A percentile compares a stretch with the other conserved stretches of the same genome.
phyloP scores from a whole-genome alignment of 768 basidiomycete genomes.

The Termitomyces sp. region DNA sequence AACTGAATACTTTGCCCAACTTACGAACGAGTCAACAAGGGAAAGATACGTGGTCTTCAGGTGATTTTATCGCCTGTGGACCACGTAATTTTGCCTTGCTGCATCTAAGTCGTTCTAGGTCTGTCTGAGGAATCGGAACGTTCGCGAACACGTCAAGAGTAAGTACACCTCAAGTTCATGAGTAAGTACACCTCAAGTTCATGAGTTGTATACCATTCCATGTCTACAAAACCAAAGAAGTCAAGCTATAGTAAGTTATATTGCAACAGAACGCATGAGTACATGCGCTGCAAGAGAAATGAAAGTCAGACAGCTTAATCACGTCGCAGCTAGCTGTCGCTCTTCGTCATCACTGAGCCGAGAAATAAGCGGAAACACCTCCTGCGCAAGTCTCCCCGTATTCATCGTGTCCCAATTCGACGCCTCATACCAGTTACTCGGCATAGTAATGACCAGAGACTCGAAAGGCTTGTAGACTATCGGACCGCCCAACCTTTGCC shows the following conservation, averaged over 20 bases:
- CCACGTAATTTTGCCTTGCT: slow-evolving; percentile 10
- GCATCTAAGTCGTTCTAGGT: slow-evolving; percentile 9
- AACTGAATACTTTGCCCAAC: background rate
- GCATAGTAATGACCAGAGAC: background rate
- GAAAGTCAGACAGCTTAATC: background rate
- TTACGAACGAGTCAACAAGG: slow-evolving; percentile 9
- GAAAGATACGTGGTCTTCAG: slow-evolving; percentile 8
- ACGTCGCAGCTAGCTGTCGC: background rate
- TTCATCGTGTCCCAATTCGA: background rate
- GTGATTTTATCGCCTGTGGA: background rate
- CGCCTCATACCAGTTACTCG: background rate
- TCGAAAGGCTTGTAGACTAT: background rate
- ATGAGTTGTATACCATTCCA: background rate
- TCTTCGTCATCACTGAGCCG: background rate
- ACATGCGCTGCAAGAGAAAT: background rate
- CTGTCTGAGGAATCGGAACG: background rate
- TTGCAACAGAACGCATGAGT: background rate
- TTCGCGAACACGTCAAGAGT: background rate
- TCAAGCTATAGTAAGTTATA: background rate
- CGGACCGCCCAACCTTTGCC: background rate
- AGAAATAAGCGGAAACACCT: background rate
- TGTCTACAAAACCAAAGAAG: background rate
- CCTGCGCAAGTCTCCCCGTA: background rate
- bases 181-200: too few relatives aligned
- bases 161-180: too few relatives aligned